Conservation (phyloP, 176 grass and related monocot genomes). For the Tuctoria greenei region DNA sequence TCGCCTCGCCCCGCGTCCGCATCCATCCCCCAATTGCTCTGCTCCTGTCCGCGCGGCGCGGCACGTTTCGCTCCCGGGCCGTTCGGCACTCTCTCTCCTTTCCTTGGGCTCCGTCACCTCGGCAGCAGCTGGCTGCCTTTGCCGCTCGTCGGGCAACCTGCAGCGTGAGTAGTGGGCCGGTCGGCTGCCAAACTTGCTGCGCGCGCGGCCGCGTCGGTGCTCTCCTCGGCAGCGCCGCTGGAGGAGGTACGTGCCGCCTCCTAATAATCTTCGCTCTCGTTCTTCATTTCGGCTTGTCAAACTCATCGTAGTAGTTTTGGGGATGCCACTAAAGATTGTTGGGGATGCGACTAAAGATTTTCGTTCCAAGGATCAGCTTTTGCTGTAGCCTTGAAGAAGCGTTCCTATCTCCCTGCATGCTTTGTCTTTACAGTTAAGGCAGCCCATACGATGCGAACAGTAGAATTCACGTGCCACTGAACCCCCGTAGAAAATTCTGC, state of each 20-base stretch:
- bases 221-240: background rate
- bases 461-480: background rate
- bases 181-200: background rate
- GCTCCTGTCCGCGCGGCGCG: background rate
- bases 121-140: background rate
- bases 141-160: background rate
- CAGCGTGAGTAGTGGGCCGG: background rate
- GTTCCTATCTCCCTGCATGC: background rate
- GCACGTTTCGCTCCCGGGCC: background rate
- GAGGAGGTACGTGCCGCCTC: conserved; percentile 27
- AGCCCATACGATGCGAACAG: background rate
- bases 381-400: background rate
- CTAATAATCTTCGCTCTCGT: background rate
- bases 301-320: background rate
- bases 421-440: background rate
- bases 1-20: background rate
- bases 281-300: background rate
- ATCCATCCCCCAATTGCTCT: too few species aligned
- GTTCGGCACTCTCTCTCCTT: background rate
- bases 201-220: background rate
- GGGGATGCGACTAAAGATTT: background rate
- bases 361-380: background rate
- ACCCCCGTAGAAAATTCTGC: background rate
- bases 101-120: background rate
- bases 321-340: background rate